Evolutionary conservation across 2,329 filamentous ascomycete species (phyloP), one percentile per base, ranked within the genome.

Genomic region (Neurospora sp.): DNA sequence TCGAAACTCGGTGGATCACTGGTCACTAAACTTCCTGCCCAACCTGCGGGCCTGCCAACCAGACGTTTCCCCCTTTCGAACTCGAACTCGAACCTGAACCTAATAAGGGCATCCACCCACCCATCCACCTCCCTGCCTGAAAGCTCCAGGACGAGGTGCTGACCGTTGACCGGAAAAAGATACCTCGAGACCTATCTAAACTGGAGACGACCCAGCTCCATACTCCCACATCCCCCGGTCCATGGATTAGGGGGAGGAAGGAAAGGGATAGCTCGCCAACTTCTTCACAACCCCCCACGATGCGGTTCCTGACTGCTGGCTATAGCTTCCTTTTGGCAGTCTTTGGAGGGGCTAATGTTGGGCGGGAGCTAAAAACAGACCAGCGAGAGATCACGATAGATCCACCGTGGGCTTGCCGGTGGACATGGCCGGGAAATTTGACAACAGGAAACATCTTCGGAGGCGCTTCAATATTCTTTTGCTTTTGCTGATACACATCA

Each of bases 331-430:
- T 33, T 42, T 58, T 52, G 19, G 46, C 23, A 28, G 46, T 8
- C 52, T 62, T 33, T n/a, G 15, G 52, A 62, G 52, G 28, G 52
- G 52, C 52, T 62, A 62, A 36, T 62, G 52, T 62, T 62, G 28
- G 28, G 7, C 75, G 76, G 75, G 75, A 77, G 68, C 75, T 76
- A 76, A 75, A 76, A 75, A 73, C 74, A 73, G 67, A 68, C 68
- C 40, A 66, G 66, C 68, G 38, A 73, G 52, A 62, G 68, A 71
- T 72, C 73, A 71, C 69, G 70, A 71, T 69, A 71, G 71, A 69
- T 71, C 73, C 73, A 75, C 74, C 43, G 52, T 62, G 52, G 15
- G 52, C 28, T 62, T 33, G 2, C 28, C 15, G 69, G 15, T 62
- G 68, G 73, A 72, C 71, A 72, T 69, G 68, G 15, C 17, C 46